Evolutionary conservation across 1,284 basidiomycete genomes (phyloP), one percentile per base, ranked within the genome.

Genomic region (Erythrobasidium hasegawianum): DNA sequence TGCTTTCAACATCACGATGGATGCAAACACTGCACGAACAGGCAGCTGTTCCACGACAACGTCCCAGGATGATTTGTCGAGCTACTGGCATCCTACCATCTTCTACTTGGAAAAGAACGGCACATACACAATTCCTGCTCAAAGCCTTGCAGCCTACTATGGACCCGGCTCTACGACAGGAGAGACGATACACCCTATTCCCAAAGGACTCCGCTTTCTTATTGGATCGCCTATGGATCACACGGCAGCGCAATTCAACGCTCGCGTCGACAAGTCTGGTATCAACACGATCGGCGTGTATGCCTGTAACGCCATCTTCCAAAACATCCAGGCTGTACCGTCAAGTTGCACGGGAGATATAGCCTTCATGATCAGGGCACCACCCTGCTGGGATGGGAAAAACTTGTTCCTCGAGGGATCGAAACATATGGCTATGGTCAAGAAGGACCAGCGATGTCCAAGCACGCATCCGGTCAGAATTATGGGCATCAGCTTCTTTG

Each of bases 61-160:
- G 2, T 39, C 56, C 26, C 52, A 43, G 22, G 61, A 52, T 10
- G 61, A 64, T 33, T 29, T 45, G 53, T 64, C 61, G 39, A 52
- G 56, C 26, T 64, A 64, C 54, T 64, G 61, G 61, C 53, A 56
- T 16, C 52, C 61, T 5, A 41, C 49, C 38, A 20, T 64, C 26
- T 64, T 56, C 49, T 26, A 54, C 4, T 27, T 56, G 9, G 40
- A 56, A 2, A 53, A 49, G 11, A 64, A 64, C 53, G 61, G 61
- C 1, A 56, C 61, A 16, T 64, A 64, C 33, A 33, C 33, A 4
- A 33, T 33, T 33, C 33, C 33, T 33, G 5, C 5, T 33, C 33
- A 33, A 33, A 33, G 5, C 11, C 33, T 33, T 33, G 4, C 11
- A 4, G 33, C 33, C 33, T 33, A 33, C 33, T 39, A 64, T 49